phyloP scores from a whole-genome alignment of 768 basidiomycete genomes.

The Phallus indusiatus region DNA sequence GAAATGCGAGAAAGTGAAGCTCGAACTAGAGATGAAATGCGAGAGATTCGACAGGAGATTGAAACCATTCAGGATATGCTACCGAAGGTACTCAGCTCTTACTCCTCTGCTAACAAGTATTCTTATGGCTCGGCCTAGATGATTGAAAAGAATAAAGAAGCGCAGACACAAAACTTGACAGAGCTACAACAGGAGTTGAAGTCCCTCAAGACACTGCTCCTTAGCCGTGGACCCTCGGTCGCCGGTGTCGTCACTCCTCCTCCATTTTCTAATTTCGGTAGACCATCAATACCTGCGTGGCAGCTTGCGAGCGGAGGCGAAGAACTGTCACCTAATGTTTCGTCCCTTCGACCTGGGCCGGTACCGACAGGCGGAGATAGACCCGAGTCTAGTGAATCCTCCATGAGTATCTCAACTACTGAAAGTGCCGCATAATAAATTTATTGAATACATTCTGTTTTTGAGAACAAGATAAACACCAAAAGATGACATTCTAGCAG shows the following conservation, averaged over 20 bases:
- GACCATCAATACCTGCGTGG: slow-evolving; percentile 85
- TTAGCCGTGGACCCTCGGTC: slow-evolving; percentile 54
- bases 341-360: no score
- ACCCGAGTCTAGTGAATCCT: no score
- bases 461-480: no score
- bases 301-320: slow-evolving; percentile 47
- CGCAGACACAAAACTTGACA: slow-evolving; percentile 68
- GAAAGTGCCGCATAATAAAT: no score
- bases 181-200: slow-evolving; percentile 93
- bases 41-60: slow-evolving; percentile 86
- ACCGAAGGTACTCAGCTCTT: slow-evolving; percentile 61
- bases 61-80: slow-evolving; percentile 85
- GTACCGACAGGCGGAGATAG: no score
- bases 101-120: slow-evolving; percentile 1
- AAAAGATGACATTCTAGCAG: no score
- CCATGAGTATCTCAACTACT: no score
- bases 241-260: slow-evolving; percentile 36
- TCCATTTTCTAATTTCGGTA: slow-evolving; percentile 36
- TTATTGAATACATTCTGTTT: no score
- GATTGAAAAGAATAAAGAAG: slow-evolving; percentile 88
- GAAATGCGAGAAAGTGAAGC: slow-evolving; percentile 74
- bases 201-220: slow-evolving; percentile 81
- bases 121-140: slow-evolving; percentile 45
- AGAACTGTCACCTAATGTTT: no score
- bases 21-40: slow-evolving; percentile 78